These are phyloP conservation scores for Fusarium nisikadoi DNA, from an alignment of 2,329 filamentous ascomycete genomes.

Conservation along the genomic window DNA sequence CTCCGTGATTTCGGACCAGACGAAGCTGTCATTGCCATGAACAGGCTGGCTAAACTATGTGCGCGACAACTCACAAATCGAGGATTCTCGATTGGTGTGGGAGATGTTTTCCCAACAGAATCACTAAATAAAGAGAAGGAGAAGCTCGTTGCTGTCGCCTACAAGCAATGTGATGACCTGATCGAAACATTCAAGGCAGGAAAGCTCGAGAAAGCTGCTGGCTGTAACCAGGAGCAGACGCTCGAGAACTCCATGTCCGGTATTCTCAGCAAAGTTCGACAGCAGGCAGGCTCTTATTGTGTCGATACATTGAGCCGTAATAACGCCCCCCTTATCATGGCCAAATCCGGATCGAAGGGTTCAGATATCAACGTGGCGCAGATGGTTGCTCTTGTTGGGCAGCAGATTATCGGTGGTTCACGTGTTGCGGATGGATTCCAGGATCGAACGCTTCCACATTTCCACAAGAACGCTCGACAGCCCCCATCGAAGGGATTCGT, in stretches of 20 bases:
- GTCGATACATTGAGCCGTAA: conserved; percentile 88
- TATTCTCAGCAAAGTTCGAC: conserved; percentile 90
- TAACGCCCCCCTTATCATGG: conserved; percentile 96
- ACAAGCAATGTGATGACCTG: conserved; percentile 82
- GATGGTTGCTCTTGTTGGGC: conserved; percentile 97
- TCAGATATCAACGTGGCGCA: conserved; percentile 98
- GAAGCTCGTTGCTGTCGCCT: conserved; percentile 79
- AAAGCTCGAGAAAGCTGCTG: conserved; percentile 84
- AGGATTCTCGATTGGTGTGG: conserved; percentile 96
- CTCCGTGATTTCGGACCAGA: conserved; percentile 94
- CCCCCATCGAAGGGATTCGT: conserved; percentile 98
- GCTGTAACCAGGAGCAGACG: conserved; percentile 91
- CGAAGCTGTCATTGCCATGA: conserved; percentile 91
- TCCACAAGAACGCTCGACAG: conserved; percentile 90
- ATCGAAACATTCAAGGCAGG: conserved; percentile 84
- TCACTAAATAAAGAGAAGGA: conserved; percentile 78
- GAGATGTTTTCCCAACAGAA: conserved; percentile 87
- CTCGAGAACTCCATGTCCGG: conserved; percentile 91
- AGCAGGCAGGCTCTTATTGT: conserved; percentile 90
- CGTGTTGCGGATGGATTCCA: conserved; percentile 97
- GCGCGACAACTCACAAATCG: conserved; percentile 88
- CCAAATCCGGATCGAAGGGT: conserved; percentile 95
- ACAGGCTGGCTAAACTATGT: conserved; percentile 88
- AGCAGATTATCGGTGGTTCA: conserved; percentile 95
- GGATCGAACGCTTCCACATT: conserved; percentile 93